A percentile compares a stretch with the other conserved stretches of the same genome.
Evolutionary conservation across 2,329 filamentous ascomycete genomes (phyloP).

Genomic region (Colletotrichum limetticola): DNA sequence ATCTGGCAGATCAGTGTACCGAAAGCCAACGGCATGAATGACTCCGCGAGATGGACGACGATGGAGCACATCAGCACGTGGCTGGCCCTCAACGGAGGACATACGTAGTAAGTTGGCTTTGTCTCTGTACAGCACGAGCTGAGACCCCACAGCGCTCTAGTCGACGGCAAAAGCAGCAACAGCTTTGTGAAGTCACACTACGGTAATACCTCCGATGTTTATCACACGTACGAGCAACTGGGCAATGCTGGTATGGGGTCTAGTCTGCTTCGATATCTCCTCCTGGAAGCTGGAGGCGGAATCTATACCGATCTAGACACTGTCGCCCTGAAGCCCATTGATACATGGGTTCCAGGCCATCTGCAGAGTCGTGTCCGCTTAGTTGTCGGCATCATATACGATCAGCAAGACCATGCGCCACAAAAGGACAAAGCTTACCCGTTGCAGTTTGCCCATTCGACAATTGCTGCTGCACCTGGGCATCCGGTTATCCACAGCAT

Average conservation of each 20-base stretch:
- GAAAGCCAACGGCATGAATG: no score
- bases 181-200: no score
- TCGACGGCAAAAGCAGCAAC: no score
- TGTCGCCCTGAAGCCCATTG: slow-evolving; percentile 47
- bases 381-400: slow-evolving; percentile 44
- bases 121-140: not conserved
- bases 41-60: no score
- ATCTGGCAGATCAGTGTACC: no score
- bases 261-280: no score
- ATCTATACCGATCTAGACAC: slow-evolving; percentile 70
- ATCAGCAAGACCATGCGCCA: slow-evolving; percentile 39
- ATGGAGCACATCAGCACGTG: no score
- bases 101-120: not conserved
- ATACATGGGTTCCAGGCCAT: slow-evolving; percentile 46
- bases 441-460: slow-evolving; percentile 39
- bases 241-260: no score
- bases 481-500: slow-evolving; percentile 45
- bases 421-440: slow-evolving; percentile 36
- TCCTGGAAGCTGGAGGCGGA: slow-evolving; percentile 80
- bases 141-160: slow-evolving; percentile 37
- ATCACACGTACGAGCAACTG: no score
- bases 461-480: slow-evolving; percentile 37
- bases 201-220: slow-evolving; percentile 37
- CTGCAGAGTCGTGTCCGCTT: slow-evolving; percentile 30
- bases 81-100: slow-evolving; percentile 34